Evolutionary conservation across 2,329 filamentous ascomycete species (phyloP).

Genomic region (Microcyclosporella mali): DNA sequence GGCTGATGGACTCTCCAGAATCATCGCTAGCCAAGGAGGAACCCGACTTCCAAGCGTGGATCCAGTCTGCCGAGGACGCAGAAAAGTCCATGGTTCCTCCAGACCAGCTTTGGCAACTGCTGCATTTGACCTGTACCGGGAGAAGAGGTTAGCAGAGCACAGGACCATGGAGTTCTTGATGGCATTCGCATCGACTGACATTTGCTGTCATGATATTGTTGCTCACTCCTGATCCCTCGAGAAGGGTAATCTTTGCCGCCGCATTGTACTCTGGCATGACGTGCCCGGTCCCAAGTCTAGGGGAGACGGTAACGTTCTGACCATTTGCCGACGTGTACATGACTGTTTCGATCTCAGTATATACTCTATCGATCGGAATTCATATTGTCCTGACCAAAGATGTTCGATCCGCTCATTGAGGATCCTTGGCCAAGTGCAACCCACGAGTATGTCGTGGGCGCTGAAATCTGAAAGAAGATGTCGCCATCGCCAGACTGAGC

Average conservation of each 20-base stretch:
- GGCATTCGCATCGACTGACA: too few relatives aligned
- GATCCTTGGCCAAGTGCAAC: conserved; percentile 48
- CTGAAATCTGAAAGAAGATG: conserved; percentile 53
- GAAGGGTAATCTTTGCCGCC: conserved; percentile 41
- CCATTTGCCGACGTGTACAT: conserved; percentile 49
- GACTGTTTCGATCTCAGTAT: conserved; percentile 32
- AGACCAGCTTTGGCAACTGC: conserved; percentile 48
- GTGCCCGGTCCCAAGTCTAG: conserved; percentile 43
- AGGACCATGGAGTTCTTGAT: too few relatives aligned
- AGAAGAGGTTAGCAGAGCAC: too few relatives aligned
- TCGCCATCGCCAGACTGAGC: conserved; percentile 47
- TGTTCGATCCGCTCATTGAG: conserved; percentile 50
- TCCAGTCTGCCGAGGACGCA: conserved; percentile 41
- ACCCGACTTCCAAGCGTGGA: conserved; percentile 45
- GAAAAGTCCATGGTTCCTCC: conserved; percentile 49
- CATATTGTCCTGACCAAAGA: conserved; percentile 41
- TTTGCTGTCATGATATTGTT: conserved; percentile 52
- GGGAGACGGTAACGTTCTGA: conserved; percentile 53
- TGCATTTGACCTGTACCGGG: too few relatives aligned
- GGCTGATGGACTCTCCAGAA: conserved; percentile 38
- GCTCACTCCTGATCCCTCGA: conserved; percentile 49
- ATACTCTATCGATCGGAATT: too few relatives aligned
- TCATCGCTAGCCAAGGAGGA: conserved; percentile 44
- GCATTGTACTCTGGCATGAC: conserved; percentile 38
- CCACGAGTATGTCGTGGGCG: conserved; percentile 49